Conservation (phyloP, 768 basidiomycete genomes). For the Leccinum obscurum region DNA sequence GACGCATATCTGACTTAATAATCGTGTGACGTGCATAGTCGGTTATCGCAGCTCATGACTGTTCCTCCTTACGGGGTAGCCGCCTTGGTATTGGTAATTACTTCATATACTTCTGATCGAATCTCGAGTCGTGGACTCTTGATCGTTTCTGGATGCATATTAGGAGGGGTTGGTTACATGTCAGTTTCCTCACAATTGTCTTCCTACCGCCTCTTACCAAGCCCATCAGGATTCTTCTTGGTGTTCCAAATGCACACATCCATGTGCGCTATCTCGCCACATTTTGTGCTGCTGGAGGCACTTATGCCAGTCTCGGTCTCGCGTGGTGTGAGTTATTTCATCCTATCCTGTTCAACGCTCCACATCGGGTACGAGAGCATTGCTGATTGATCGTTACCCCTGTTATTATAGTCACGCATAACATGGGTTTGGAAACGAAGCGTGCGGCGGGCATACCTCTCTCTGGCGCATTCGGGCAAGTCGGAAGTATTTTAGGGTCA, state of each 20-base stretch:
- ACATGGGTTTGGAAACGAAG: constrained; percentile 47
- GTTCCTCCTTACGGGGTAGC: too few relatives aligned
- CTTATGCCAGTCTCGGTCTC: constrained; percentile 45
- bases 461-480: constrained; percentile 43
- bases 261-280: constrained; percentile 46
- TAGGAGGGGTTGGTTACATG: constrained; percentile 45
- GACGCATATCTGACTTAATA: too few relatives aligned
- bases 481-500: constrained; percentile 40
- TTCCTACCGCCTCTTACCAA: neutral
- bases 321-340: constrained; percentile 45
- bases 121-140: constrained; percentile 43
- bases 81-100: constrained; percentile 34
- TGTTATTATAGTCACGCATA: constrained; percentile 37
- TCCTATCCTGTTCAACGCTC: too few relatives aligned
- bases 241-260: constrained; percentile 27
- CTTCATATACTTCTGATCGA: constrained; percentile 44
- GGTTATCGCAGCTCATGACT: too few relatives aligned
- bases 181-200: constrained; percentile 14
- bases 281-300: constrained; percentile 46
- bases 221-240: constrained; percentile 33
- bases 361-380: neutral
- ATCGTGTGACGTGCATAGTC: too few relatives aligned
- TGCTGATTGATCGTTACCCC: neutral
- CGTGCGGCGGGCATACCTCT: constrained; percentile 43
- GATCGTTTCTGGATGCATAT: constrained; percentile 27